phyloP scores from a whole-genome alignment of 495 filamentous ascomycete genomes.

The Rhypophila decipiens region DNA sequence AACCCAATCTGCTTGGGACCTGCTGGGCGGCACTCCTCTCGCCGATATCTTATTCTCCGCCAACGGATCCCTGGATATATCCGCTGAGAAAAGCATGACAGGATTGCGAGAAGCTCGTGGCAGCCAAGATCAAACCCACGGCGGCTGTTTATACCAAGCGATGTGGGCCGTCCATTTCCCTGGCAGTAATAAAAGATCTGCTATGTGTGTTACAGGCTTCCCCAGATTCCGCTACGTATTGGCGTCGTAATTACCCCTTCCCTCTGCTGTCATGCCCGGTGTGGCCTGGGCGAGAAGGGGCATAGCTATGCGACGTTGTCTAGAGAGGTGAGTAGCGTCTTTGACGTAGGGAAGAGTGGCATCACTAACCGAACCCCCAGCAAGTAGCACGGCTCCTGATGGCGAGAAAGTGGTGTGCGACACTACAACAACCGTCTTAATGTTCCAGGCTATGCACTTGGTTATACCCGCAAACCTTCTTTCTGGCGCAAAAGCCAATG shows the following conservation, averaged over 20 bases:
- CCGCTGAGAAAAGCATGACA: no score
- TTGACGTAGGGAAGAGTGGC: conserved; percentile 3
- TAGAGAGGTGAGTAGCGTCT: background rate
- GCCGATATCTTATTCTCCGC: no score
- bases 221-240: conserved; percentile 6
- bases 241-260: conserved; percentile 5
- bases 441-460: background rate
- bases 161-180: no score
- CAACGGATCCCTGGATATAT: no score
- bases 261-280: background rate
- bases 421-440: background rate
- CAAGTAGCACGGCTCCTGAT: background rate
- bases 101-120: no score
- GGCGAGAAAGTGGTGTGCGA: background rate
- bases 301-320: no score
- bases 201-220: background rate
- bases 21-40: no score
- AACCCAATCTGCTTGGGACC: no score
- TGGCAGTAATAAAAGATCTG: background rate
- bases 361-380: background rate
- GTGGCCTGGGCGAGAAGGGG: background rate
- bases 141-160: no score
- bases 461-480: conserved; percentile 16
- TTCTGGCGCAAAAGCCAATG: conserved; percentile 10
- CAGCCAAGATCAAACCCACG: no score